Conservation (phyloP, 2,329 filamentous ascomycete genomes). For the Neopestalotiopsis rosae region DNA sequence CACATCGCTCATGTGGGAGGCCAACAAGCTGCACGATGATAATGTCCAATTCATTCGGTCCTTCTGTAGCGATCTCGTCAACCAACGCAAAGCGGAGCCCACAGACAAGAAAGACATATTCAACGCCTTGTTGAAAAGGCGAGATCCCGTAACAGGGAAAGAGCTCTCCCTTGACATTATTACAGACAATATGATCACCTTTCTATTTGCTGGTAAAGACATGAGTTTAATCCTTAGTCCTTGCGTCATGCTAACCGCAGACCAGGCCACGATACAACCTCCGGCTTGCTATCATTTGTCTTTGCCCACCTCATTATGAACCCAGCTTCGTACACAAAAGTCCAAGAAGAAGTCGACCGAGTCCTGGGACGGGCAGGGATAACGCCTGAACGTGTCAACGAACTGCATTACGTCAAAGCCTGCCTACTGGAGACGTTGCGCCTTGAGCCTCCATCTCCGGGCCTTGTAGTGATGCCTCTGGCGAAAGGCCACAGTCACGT, state of each 20-base stretch:
- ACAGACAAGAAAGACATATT: conserved; percentile 55
- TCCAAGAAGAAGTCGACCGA: conserved; percentile 70
- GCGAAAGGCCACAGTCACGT: neutral
- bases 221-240: neutral
- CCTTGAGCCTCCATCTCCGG: conserved; percentile 39
- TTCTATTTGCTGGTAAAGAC: conserved; percentile 37
- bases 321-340: conserved; percentile 62
- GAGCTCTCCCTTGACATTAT: conserved; percentile 50
- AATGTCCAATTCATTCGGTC: conserved; percentile 47
- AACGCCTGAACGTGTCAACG: conserved; percentile 63
- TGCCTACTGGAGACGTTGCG: conserved; percentile 61
- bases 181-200: conserved; percentile 58
- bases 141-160: conserved; percentile 56
- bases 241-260: conserved; percentile 1
- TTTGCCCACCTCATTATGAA: conserved; percentile 70
- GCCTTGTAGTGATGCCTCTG: conserved; percentile 32
- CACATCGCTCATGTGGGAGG: conserved; percentile 27
- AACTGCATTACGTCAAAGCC: conserved; percentile 70
- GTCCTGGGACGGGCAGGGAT: conserved; percentile 66
- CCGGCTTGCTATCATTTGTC: conserved; percentile 68
- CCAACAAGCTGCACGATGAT: conserved; percentile 34
- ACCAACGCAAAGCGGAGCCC: conserved; percentile 45
- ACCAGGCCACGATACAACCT: conserved; percentile 75
- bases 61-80: conserved; percentile 49
- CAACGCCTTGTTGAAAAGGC: conserved; percentile 57